Evolutionary conservation across 2,329 filamentous ascomycete species (phyloP), one percentile per base, ranked within the genome.

Genomic region (Fusarium papillatum): DNA sequence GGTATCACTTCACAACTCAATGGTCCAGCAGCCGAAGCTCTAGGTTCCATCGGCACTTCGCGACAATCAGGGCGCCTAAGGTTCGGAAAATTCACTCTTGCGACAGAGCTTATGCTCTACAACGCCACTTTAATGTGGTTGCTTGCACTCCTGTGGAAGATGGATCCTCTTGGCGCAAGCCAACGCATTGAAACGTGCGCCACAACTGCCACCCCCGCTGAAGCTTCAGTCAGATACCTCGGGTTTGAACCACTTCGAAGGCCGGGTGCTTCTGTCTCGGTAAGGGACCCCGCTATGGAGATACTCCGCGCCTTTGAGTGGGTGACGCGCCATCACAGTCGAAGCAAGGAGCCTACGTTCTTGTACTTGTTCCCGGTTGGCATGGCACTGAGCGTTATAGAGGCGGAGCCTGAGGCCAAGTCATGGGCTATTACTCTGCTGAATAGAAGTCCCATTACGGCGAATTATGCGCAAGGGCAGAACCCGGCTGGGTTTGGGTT

Each of bases 71-170:
- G 59, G 4, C 59, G 36, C 17, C 59, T 61, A 2, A 61, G 59
- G 4, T 43, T 61, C 11, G 59, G 36, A 10, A 61, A 43, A 14
- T 61, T 61, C 24, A 41, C 38, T 7, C 24, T 61, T 14, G 59
- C 38, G 17, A 67, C 68, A 5, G 72, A 76, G 19, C 64, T 75
- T 5, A 76, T 76, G 74, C 63, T 76, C 19, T 76, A 75, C 48
- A 76, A 76, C 9, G 74, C 74, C 2, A 67, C 72, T 2, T 48
- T 75, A 13, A 76, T 76, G 74, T 76, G 74, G 74, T 68, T 75
- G 10, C 62, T 76, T 22, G 74, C 74, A 2, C 65, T 76, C 1
- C 59, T 76, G 7, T 76, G 74, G 74, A 76, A 75, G 66, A 50
- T 75, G 41, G 72, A 76, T 24, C 74, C 72, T 14, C 24, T 73